Evolutionary conservation across 306 rosid genomes (phyloP), one percentile per base, ranked within the genome.

Genomic region (Calophaca sinica): DNA sequence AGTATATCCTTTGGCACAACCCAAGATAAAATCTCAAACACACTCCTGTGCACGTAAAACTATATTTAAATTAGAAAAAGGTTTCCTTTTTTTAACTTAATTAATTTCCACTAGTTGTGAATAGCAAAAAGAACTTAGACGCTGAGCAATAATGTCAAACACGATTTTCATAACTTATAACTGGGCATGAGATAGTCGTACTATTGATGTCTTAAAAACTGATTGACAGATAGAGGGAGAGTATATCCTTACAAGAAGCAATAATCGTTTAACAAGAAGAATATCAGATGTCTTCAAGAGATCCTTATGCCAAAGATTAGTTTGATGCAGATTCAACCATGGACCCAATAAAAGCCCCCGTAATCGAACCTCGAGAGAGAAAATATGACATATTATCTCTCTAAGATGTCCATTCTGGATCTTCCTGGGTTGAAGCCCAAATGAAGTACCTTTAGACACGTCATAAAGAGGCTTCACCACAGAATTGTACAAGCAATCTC

Each of bases 301-400:
- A 74, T 84, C 84, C 76, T 75, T 79, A 61, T 80, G 90, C 99
- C 96, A 92, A 66, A 66, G 73, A 80, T 78, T 81, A 35, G 80
- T 77, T 70, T 86, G 87, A 76, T 84, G 86, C 51, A 77, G 78
- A 82, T 83, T 82, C 89, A 94, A 81, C 99, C 96, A 94, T 45
- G 99, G 99, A 80, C 99, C 97, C 83, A 72, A 72, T 46, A 94
- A 82, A 77, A 94, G 90, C 73, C 99, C 99, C 52, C 83, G 93
- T 75, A 92, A 78, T 46, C 93, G 97, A 81, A 84, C 86, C 88
- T 86, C 96, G 44, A 94, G 81, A 32, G 96, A 89, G 48, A 92
- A 80, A 73, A 90, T 82, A 45, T 79, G 87, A 75, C 63, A 82
- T 63, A 85, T 68, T 73, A 94, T 84, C 86, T 85, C 92, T 77